Evolutionary conservation across 1,284 basidiomycete genomes (phyloP), one percentile per base, ranked within the genome.

Genomic region (Ceratobasidium sp.): DNA sequence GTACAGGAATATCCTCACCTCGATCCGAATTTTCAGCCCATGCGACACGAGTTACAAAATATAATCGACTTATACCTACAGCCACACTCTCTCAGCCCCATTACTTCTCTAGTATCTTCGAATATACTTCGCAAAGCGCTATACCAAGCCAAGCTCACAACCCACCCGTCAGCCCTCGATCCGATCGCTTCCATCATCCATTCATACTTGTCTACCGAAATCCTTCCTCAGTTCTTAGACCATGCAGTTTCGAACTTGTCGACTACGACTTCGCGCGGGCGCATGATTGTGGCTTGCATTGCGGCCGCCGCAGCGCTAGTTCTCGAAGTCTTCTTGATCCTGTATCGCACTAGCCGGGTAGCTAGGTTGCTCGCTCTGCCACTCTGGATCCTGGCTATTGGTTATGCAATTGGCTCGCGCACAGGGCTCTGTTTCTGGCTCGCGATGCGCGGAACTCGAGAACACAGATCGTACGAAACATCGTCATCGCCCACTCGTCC

Each of bases 361-460:
- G 71, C 77, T 33, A 71, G 77, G 42, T 33, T 78, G 53, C 45
- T 71, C 37, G 31, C 76, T 3, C 20, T 75, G 56, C 77, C 77
- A 8, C 69, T 78, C 45, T 76, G 69, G 54, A 61, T 78, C 31
- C 53, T 76, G 37, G 69, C 75, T 45, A 78, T 78, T 31, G 77
- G 77, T 0, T 78, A 78, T 26, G 68, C 75, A 1, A 76, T 78
- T 42, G 77, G 77, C 5, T 78, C 77, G 15, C 75, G 56, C 26
- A 78, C 75, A 23, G 69, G 77, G 10, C 53, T 78, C 10, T 78
- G 77, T 45, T 78, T 78, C 28, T 76, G 75, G 68, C 54, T 78
- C 35, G 75, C 75, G 7, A 77, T 67, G 77, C 69, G 77, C 28
- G 77, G 77, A 15, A 74, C 69, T n/a, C 60, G 77, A 11, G 77